phyloP scores from a whole-genome alignment of 2,329 filamentous ascomycete species.

The Pleoardoris graminearum region DNA sequence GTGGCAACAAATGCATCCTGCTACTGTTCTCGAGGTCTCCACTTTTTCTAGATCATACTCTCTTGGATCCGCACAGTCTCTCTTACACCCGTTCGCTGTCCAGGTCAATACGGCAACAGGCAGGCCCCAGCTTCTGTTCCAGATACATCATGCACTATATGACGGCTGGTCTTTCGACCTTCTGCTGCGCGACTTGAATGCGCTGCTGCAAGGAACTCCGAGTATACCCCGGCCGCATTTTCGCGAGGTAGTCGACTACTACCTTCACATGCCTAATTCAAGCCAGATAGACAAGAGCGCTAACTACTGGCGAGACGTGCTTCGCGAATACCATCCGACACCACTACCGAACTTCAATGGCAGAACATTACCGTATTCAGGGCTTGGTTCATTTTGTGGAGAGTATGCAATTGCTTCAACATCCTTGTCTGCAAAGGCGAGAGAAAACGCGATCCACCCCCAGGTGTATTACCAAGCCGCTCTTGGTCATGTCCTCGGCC shows the following conservation, averaged over 20 bases:
- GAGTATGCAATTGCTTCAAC: slow-evolving; percentile 24
- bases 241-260: slow-evolving; percentile 58
- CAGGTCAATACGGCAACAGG: slow-evolving; percentile 51
- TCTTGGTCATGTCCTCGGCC: slow-evolving; percentile 65
- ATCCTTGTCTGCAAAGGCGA: slow-evolving; percentile 22
- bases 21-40: slow-evolving; percentile 52
- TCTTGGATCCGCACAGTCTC: slow-evolving; percentile 41
- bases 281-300: slow-evolving; percentile 10
- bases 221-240: slow-evolving; percentile 60
- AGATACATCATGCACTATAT: slow-evolving; percentile 82
- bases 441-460: slow-evolving; percentile 55
- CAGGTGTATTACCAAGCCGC: slow-evolving; percentile 79
- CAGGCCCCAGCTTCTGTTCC: slow-evolving; percentile 45
- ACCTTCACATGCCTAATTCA: slow-evolving; percentile 33
- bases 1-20: slow-evolving; percentile 57
- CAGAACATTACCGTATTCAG: slow-evolving; percentile 15
- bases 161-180: slow-evolving; percentile 93
- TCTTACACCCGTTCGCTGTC: slow-evolving; percentile 65
- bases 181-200: slow-evolving; percentile 67
- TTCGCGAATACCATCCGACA: slow-evolving; percentile 60
- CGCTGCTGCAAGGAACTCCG: slow-evolving; percentile 49
- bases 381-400: slow-evolving; percentile 19
- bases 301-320: slow-evolving; percentile 71
- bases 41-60: slow-evolving; percentile 47
- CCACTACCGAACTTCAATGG: slow-evolving; percentile 63